These are phyloP conservation scores for Elsinoe fawcettii DNA, from an alignment of 2,329 filamentous ascomycete genomes.

Conservation along the genomic window DNA sequence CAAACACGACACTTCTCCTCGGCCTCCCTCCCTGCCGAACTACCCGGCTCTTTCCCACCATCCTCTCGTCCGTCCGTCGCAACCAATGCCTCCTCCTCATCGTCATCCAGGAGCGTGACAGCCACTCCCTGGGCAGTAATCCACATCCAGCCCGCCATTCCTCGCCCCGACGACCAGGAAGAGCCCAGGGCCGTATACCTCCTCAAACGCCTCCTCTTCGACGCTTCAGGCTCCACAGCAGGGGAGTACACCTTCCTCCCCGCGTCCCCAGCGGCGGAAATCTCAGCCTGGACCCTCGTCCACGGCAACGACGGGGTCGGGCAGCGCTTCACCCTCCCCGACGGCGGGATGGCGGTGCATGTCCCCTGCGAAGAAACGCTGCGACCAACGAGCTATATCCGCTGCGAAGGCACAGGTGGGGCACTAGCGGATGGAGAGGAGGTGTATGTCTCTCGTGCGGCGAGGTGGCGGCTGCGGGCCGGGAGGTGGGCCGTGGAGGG, in stretches of 20 bases:
- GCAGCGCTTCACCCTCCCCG: not conserved
- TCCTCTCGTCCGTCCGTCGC: no score
- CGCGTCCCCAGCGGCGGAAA: not conserved
- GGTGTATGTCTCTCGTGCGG: not conserved
- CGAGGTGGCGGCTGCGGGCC: not conserved
- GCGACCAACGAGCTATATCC: not conserved
- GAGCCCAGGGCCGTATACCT: not conserved
- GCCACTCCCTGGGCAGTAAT: not conserved
- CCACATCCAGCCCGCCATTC: not conserved
- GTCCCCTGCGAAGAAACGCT: not conserved
- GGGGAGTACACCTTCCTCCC: not conserved
- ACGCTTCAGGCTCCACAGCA: not conserved
- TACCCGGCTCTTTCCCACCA: not conserved
- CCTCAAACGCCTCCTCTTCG: not conserved
- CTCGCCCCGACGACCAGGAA: no score
- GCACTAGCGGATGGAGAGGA: not conserved
- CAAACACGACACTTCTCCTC: not conserved
- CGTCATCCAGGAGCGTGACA: not conserved
- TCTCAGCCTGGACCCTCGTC: not conserved
- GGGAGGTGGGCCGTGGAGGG: slow-evolving; percentile 7
- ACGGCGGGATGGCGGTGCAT: not conserved
- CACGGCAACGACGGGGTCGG: not conserved
- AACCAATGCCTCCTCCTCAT: not conserved
- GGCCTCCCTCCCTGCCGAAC: not conserved
- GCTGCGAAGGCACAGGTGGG: not conserved